A percentile compares a stretch with the other conserved stretches of the same genome.
Conservation (phyloP, 2,329 filamentous ascomycete genomes). For the Colletotrichum sp. region DNA sequence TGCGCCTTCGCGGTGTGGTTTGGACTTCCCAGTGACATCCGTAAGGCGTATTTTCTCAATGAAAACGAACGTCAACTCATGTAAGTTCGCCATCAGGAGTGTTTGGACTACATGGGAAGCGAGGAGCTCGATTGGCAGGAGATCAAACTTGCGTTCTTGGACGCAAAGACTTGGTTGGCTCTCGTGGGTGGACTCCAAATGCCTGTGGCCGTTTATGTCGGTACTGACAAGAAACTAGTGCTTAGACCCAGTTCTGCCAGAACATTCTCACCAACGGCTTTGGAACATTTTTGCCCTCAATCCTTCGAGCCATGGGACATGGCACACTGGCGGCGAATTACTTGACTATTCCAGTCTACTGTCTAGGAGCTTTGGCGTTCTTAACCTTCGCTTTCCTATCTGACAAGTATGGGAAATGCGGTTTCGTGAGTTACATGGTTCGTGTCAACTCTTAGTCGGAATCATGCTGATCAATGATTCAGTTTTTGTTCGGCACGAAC, state of each 20-base stretch:
- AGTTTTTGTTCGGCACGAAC: not conserved
- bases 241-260: not conserved
- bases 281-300: not conserved
- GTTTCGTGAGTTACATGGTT: not conserved
- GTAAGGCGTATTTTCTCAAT: not conserved
- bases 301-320: not conserved
- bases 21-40: not conserved
- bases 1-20: not conserved
- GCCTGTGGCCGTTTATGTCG: rapidly evolving
- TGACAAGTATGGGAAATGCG: not conserved
- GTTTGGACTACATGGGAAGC: not conserved
- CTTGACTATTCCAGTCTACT: not conserved
- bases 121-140: not conserved
- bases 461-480: not conserved
- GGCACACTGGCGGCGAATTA: not conserved
- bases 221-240: not conserved
- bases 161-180: not conserved
- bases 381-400: not conserved
- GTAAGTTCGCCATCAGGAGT: not conserved
- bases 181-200: not conserved
- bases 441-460: not conserved
- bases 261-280: not conserved
- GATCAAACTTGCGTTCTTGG: not conserved
- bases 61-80: not conserved
- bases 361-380: not conserved